These are phyloP conservation scores for Pythium rishiriense DNA, from an alignment of 352 stramenopile genomes.

Conservation along the genomic window DNA sequence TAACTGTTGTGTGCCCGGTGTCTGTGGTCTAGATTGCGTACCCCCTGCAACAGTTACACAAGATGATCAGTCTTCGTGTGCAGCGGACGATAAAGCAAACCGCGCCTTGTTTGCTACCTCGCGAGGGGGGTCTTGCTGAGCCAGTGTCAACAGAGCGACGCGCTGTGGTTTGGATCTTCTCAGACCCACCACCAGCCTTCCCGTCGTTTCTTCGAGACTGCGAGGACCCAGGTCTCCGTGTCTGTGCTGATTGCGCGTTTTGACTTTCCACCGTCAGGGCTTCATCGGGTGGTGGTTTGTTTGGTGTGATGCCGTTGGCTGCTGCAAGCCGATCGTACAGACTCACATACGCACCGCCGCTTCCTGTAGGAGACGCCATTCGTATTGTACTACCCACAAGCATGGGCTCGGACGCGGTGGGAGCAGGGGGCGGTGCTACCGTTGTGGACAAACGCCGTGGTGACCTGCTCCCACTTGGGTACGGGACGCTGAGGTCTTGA, in stretches of 20 bases:
- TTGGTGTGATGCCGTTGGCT: conserved; percentile 37
- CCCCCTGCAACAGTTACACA: background rate
- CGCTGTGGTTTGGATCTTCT: background rate
- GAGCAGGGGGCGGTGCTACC: conserved; percentile 1
- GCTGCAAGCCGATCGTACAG: conserved; percentile 65
- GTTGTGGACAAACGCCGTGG: conserved; percentile 5
- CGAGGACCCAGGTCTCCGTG: conserved; percentile 6
- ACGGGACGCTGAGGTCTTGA: conserved; percentile 26
- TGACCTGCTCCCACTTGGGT: conserved; percentile 9
- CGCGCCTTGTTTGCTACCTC: background rate
- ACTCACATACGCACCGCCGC: conserved; percentile 46
- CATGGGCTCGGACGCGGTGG: background rate
- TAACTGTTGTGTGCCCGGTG: conserved; percentile 5
- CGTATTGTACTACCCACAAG: background rate
- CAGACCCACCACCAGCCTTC: background rate
- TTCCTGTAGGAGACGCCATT: conserved; percentile 12
- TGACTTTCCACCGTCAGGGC: background rate
- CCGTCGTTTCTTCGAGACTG: conserved; percentile 16
- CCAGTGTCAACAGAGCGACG: conserved; percentile 10
- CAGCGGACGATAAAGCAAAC: background rate
- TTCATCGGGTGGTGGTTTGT: conserved; percentile 4
- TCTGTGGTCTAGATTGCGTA: conserved; percentile 12
- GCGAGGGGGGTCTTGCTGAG: conserved; percentile 4
- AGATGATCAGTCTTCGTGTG: background rate
- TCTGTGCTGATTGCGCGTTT: background rate